Evolutionary conservation across 306 rosid species (phyloP).

Genomic region (Geum urbanum): DNA sequence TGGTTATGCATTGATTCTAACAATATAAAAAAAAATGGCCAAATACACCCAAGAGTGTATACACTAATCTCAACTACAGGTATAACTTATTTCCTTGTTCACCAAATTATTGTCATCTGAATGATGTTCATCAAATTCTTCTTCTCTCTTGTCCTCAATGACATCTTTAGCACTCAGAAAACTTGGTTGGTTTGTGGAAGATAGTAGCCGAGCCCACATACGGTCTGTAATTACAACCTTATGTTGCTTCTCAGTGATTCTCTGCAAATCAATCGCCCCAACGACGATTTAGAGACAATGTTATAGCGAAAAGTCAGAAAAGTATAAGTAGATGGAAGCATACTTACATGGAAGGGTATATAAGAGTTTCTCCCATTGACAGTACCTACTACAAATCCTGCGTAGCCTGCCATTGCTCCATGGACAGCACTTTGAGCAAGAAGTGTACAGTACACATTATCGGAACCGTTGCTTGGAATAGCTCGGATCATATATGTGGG

Average conservation of each 20-base stretch:
- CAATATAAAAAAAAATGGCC: background rate
- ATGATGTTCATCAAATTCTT: conserved; percentile 24
- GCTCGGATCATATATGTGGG: conserved; percentile 97
- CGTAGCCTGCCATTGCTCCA: conserved; percentile 98
- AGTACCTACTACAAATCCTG: conserved; percentile 73
- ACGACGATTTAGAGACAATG: conserved; percentile 4
- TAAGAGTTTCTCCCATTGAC: conserved; percentile 90
- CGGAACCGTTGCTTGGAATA: conserved; percentile 84
- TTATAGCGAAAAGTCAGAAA: background rate
- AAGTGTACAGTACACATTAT: conserved; percentile 86
- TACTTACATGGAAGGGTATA: conserved; percentile 81
- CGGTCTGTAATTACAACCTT: conserved; percentile 87
- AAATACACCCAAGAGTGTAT: background rate
- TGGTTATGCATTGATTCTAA: background rate
- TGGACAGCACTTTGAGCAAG: conserved; percentile 95
- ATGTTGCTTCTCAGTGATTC: conserved; percentile 61
- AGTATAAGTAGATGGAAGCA: background rate
- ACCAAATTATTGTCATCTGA: conserved; percentile 20
- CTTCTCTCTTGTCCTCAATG: conserved; percentile 41
- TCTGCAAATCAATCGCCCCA: conserved; percentile 39
- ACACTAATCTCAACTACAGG: conserved; percentile 11
- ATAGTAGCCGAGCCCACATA: conserved; percentile 98
- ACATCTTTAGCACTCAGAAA: conserved; percentile 45
- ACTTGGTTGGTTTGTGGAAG: conserved; percentile 94
- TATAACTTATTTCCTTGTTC: conserved; percentile 21